Conservation (phyloP, 139 green algal genomes). For the Coelastrella sp. region DNA sequence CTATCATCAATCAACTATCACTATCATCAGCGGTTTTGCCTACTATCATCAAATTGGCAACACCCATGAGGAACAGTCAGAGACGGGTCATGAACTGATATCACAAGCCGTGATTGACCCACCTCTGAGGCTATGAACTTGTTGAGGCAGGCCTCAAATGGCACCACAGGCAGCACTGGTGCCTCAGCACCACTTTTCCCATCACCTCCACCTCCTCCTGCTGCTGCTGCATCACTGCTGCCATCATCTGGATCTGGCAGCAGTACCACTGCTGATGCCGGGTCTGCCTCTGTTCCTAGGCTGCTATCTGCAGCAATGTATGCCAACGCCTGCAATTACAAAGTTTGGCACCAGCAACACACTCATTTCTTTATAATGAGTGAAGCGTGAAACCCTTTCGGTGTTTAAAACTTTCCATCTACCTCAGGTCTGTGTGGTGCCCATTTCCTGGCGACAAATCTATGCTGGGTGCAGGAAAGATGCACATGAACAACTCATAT, state of each 20-base stretch:
- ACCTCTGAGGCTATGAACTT: constrained; percentile 66
- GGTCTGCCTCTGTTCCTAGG: constrained; percentile 2
- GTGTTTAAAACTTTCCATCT: background rate
- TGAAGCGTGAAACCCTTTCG: background rate
- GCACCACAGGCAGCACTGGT: constrained; percentile 71
- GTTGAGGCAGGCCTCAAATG: constrained; percentile 89
- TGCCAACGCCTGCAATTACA: constrained; percentile 2
- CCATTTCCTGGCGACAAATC: no score
- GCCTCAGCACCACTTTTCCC: constrained; percentile 27
- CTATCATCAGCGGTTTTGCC: no score
- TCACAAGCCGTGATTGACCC: background rate
- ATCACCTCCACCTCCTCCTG: background rate
- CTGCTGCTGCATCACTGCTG: background rate
- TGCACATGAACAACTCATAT: no score
- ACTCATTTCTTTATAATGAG: background rate
- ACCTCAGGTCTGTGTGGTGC: no score
- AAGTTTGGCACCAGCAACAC: background rate
- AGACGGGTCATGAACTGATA: background rate
- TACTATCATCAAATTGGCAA: no score
- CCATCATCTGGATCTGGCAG: background rate
- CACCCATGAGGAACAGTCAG: no score
- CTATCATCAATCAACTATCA: no score
- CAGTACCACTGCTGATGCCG: constrained; percentile 2
- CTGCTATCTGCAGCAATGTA: constrained; percentile 45
- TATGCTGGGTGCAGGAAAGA: no score